Conservation (phyloP, 352 stramenopile species). For the Phytophthora vignae region DNA sequence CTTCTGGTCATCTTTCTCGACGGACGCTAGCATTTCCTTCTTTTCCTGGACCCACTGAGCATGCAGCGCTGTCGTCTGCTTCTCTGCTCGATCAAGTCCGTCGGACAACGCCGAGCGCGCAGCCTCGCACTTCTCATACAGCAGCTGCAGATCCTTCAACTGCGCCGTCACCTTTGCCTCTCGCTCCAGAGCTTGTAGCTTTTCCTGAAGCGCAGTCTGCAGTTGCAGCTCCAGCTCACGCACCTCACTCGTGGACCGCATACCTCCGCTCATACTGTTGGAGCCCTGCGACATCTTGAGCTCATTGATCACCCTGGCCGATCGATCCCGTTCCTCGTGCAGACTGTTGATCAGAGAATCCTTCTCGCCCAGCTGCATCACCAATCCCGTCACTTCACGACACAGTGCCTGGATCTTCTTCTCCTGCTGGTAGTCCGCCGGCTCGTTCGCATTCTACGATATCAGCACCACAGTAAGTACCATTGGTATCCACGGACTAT, state of each 20-base stretch:
- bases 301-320: slow-evolving; percentile 48
- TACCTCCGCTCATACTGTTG: slow-evolving; percentile 37
- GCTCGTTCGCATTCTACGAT: slow-evolving; percentile 37
- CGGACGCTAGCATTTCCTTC: slow-evolving; percentile 42
- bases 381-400: slow-evolving; percentile 60
- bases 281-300: slow-evolving; percentile 48
- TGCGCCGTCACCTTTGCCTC: slow-evolving; percentile 29
- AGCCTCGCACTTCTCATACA: slow-evolving; percentile 51
- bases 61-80: slow-evolving; percentile 61
- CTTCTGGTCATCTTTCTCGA: slow-evolving; percentile 49
- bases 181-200: slow-evolving; percentile 34
- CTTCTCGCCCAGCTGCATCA: slow-evolving; percentile 63
- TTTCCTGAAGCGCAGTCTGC: slow-evolving; percentile 37
- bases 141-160: slow-evolving; percentile 52
- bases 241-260: slow-evolving; percentile 31
- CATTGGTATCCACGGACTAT: slow-evolving; percentile 9
- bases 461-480: background rate
- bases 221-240: slow-evolving; percentile 47
- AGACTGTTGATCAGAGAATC: slow-evolving; percentile 69
- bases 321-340: slow-evolving; percentile 58
- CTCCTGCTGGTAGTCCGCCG: slow-evolving; percentile 49
- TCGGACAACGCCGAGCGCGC: slow-evolving; percentile 51
- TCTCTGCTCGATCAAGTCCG: slow-evolving; percentile 56
- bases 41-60: slow-evolving; percentile 75
- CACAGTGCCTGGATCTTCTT: slow-evolving; percentile 65